Conservation (phyloP, 768 basidiomycete genomes). For the Gautieria morchelliformis region DNA sequence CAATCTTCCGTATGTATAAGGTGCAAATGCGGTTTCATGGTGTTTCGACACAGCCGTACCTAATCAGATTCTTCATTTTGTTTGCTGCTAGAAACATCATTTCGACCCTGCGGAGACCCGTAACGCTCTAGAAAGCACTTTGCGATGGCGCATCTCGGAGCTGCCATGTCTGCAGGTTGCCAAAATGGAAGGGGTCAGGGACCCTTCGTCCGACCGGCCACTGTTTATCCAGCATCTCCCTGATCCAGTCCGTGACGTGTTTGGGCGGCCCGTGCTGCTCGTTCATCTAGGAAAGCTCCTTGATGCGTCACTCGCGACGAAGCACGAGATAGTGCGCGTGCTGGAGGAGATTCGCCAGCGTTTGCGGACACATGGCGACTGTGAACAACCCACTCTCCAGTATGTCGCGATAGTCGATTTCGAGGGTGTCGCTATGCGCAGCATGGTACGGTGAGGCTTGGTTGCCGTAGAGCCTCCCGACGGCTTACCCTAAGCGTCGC, state of each 20-base stretch:
- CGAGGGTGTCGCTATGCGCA: constrained; percentile 42
- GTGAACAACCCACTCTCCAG: constrained; percentile 40
- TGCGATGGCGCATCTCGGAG: constrained; percentile 40
- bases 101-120: constrained; percentile 55
- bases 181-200: background rate
- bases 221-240: constrained; percentile 47
- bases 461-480: constrained; percentile 1
- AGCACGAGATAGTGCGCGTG: constrained; percentile 35
- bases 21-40: constrained; percentile 17
- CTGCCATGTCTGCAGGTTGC: background rate
- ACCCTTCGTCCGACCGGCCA: constrained; percentile 16
- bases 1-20: constrained; percentile 36
- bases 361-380: constrained; percentile 28
- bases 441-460: constrained; percentile 30
- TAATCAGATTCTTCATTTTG: background rate
- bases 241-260: constrained; percentile 41
- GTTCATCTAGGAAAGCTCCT: constrained; percentile 37
- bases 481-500: constrained; percentile 9
- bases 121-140: constrained; percentile 44
- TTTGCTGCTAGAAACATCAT: constrained; percentile 44
- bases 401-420: constrained; percentile 63
- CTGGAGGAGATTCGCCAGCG: constrained; percentile 47
- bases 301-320: constrained; percentile 28
- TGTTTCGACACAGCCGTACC: constrained; percentile 7
- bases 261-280: constrained; percentile 56